Evolutionary conservation across 495 filamentous ascomycete genomes (phyloP).

Genomic region (Lophiotrema nucula): DNA sequence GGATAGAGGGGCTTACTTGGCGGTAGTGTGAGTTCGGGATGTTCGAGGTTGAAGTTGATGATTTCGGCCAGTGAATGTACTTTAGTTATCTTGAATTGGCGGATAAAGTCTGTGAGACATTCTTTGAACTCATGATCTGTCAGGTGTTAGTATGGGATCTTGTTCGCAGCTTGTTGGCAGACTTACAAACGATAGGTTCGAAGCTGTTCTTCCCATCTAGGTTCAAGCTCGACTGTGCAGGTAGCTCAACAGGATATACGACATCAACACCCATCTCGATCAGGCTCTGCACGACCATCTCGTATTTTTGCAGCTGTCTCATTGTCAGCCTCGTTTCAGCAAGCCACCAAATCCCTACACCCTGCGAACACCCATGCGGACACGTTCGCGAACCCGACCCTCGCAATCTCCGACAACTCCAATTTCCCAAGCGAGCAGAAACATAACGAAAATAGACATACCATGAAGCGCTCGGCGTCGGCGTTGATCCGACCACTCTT

Average conservation of each 20-base stretch:
- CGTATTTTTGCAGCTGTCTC: conserved; percentile 31
- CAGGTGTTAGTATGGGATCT: not conserved
- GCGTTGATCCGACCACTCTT: conserved; percentile 33
- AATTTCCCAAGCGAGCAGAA: not conserved
- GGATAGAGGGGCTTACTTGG: conserved; percentile 11
- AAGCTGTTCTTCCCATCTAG: conserved; percentile 30
- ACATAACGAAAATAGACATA: conserved; percentile 6
- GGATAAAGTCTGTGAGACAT: conserved; percentile 27
- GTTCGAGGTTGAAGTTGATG: conserved; percentile 35
- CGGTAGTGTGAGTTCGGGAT: conserved; percentile 28
- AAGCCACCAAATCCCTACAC: not conserved
- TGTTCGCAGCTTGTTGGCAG: not conserved
- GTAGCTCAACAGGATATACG: conserved; percentile 32
- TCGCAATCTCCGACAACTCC: not conserved
- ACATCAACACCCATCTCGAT: conserved; percentile 34
- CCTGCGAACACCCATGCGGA: not conserved
- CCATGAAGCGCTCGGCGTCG: conserved; percentile 34
- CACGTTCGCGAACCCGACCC: not conserved
- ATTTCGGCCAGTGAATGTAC: conserved; percentile 34
- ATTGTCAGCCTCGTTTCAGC: conserved; percentile 18
- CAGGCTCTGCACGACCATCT: conserved; percentile 25
- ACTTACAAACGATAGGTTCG: conserved; percentile 35
- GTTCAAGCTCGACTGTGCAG: conserved; percentile 20
- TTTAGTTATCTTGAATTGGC: conserved; percentile 32
- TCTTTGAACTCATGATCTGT: conserved; percentile 33